Conservation (phyloP, 805 yeast genomes). For the Tetrapisispora nanseiensis region DNA sequence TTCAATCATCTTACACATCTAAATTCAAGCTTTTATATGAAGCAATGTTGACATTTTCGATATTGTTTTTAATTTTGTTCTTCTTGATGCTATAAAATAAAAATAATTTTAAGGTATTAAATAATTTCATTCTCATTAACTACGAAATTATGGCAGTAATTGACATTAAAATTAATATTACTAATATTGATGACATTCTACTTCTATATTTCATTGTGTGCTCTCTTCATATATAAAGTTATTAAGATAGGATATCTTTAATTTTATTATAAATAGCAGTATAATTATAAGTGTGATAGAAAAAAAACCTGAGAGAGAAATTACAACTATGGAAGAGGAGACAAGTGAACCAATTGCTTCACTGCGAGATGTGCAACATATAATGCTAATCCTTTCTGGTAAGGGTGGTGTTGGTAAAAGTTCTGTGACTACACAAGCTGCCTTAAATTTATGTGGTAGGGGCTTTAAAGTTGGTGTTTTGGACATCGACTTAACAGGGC, state of each 20-base stretch:
- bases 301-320: neutral
- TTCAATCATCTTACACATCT: no score
- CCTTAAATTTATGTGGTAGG: conserved; percentile 60
- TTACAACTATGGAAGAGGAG: conserved; percentile 4
- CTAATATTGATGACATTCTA: neutral
- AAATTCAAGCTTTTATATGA: no score
- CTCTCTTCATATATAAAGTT: no score
- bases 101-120: neutral
- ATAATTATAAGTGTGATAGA: no score
- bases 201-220: neutral
- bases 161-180: neutral
- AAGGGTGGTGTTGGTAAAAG: conserved; percentile 98
- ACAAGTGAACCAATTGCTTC: conserved; percentile 24
- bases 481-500: conserved; percentile 94
- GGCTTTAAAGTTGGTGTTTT: conserved; percentile 86
- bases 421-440: conserved; percentile 89
- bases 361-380: conserved; percentile 53
- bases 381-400: conserved; percentile 78
- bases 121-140: neutral
- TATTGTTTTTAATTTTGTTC: no score
- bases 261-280: no score
- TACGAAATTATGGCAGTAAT: neutral
- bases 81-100: no score
- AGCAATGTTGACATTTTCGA: no score
- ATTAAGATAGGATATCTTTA: no score